These are phyloP conservation scores for Trichoderma cornu-damae DNA, from an alignment of 2,329 filamentous ascomycete genomes.

Conservation along the genomic window DNA sequence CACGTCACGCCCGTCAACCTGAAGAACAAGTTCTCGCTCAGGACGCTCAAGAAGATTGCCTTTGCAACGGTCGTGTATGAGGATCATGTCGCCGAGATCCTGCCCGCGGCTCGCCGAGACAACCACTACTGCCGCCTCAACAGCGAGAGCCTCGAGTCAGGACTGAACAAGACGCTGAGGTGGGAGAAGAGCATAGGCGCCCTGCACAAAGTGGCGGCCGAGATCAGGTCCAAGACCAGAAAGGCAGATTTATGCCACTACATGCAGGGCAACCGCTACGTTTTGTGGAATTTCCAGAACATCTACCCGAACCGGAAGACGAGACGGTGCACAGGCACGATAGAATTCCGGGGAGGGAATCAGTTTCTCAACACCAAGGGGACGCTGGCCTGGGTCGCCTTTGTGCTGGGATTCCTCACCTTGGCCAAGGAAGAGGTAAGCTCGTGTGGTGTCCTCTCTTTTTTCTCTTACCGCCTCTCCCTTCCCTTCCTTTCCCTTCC, in stretches of 20 bases:
- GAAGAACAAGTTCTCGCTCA: slow-evolving; percentile 34
- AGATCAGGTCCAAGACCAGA: slow-evolving; percentile 25
- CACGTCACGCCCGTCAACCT: slow-evolving; percentile 35
- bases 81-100: slow-evolving; percentile 31
- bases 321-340: slow-evolving; percentile 34
- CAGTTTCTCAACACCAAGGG: slow-evolving; percentile 37
- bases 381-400: slow-evolving; percentile 37
- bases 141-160: slow-evolving; percentile 30
- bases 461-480: not conserved
- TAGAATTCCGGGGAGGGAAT: slow-evolving; percentile 38
- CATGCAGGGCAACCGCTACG: slow-evolving; percentile 38
- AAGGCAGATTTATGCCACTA: slow-evolving; percentile 34
- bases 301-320: slow-evolving; percentile 36
- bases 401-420: slow-evolving; percentile 37
- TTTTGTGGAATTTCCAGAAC: slow-evolving; percentile 40
- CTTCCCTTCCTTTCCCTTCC: not conserved
- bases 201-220: slow-evolving; percentile 29
- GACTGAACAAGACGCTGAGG: slow-evolving; percentile 28
- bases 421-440: slow-evolving; percentile 34
- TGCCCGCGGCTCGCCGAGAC: slow-evolving; percentile 31
- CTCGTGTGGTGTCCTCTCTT: not conserved
- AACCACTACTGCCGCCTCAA: slow-evolving; percentile 36
- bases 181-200: slow-evolving; percentile 27
- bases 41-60: slow-evolving; percentile 35
- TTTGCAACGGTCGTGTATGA: slow-evolving; percentile 35